Base-by-base conservation (phyloP, 495 filamentous ascomycete genomes). In the Chaetomidium leptoderma region DNA sequence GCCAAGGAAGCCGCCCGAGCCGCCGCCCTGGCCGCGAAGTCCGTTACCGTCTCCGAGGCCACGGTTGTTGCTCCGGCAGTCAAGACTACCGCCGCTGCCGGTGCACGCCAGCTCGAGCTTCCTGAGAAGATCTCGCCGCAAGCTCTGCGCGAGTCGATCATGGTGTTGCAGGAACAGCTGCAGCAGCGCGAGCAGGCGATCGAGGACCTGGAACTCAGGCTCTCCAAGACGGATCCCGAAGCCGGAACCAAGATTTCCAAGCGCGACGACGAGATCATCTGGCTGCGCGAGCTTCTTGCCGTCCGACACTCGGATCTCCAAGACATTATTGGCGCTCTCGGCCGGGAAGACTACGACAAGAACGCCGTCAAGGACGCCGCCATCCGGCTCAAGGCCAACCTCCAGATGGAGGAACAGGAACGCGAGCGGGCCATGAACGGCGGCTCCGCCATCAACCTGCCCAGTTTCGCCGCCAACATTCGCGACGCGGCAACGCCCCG, bases 351-450 rank as follows among this genome's bases (percentile, higher is more conserved):
- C 36, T 91, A 87, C 68, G 85, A 97, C 73, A 78, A 81, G 33
- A 81, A 88, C 58, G 79, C 81, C 16, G 86, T 96, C 54, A 87
- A 86, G 59, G 91, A 97, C 68, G 89, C 91, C 10, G 90, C 91
- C 32, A 96, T 97, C 62, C 85, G 93, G 8, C 82, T 98, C 55
- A 91, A 89, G 66, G 88, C 95, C 19, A 97, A 93, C 64, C 79
- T 98, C 17, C 89, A 97, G 69, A 98, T 98, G 93, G 91, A 97
- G 65, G 89, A 89, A 70, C 90, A 96, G 66, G 93, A 95, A 69
- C 87, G 87, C 19, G 95, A 97, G 65, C 62, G 76, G 55, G 79
- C 78, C 3, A 77, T 80, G 76, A 81, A 82, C 53, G 81, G 87
- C 6, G 77, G 74, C 8, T 78, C 76, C 6, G 75, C 78, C 16